Conservation (phyloP, 257 asterid species). For the Nicotiana sylvestris region DNA sequence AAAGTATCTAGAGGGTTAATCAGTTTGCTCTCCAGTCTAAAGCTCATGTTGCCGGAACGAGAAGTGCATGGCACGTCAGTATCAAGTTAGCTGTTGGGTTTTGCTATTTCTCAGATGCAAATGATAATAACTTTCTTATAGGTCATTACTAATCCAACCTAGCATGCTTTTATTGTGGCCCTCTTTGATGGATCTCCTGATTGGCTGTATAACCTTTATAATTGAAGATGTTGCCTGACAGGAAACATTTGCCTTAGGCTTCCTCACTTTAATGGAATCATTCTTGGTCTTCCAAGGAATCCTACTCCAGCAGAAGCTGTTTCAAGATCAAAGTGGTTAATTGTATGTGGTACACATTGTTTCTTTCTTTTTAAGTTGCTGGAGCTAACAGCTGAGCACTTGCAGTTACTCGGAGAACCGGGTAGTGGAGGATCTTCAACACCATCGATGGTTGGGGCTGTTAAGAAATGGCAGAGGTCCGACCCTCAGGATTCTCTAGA, state of each 20-base stretch:
- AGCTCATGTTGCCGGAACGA: background rate
- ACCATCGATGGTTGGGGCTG: slow-evolving; percentile 95
- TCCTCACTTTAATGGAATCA: background rate
- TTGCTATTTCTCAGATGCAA: background rate
- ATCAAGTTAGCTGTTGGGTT: background rate
- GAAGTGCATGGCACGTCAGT: background rate
- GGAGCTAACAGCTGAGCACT: slow-evolving; percentile 11
- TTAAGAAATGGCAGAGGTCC: slow-evolving; percentile 90
- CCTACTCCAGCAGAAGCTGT: background rate
- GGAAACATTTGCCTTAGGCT: background rate
- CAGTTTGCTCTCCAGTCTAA: background rate
- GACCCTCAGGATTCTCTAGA: slow-evolving; percentile 66
- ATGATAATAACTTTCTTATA: background rate
- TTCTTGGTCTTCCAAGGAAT: background rate
- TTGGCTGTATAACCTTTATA: background rate
- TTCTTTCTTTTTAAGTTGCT: slow-evolving; percentile 19
- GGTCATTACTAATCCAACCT: background rate
- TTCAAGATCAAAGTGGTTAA: background rate
- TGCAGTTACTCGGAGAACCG: slow-evolving; percentile 94
- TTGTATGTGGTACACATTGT: slow-evolving; percentile 3
- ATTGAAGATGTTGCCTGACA: background rate
- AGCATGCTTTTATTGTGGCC: background rate
- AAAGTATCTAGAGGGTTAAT: background rate
- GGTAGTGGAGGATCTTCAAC: slow-evolving; percentile 97
- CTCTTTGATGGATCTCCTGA: background rate